phyloP scores from a whole-genome alignment of 805 yeast species.

The Starmerella sp. region DNA sequence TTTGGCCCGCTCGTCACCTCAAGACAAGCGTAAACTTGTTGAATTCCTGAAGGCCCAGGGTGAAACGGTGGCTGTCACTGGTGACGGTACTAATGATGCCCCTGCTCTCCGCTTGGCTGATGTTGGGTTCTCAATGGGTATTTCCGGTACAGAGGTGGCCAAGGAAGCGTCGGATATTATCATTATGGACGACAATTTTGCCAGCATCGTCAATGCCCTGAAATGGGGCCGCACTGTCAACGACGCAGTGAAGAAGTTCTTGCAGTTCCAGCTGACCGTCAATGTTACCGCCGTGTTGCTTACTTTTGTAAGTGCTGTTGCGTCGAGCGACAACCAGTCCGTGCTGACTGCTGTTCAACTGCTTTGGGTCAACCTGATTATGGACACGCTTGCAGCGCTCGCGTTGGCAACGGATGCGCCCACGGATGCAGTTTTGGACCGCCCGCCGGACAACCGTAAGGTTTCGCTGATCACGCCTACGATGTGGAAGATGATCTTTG shows the following conservation, averaged over 20 bases:
- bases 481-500: constrained; percentile 97
- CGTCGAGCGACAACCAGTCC: constrained; percentile 63
- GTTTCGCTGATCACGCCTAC: constrained; percentile 73
- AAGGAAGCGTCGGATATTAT: constrained; percentile 93
- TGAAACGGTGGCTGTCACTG: constrained; percentile 97
- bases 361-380: constrained; percentile 92
- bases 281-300: constrained; percentile 91
- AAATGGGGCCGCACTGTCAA: constrained; percentile 98
- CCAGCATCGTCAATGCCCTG: constrained; percentile 90
- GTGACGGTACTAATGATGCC: constrained; percentile 99
- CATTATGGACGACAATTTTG: constrained; percentile 86
- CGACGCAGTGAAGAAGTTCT: constrained; percentile 83
- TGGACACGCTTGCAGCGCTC: constrained; percentile 96
- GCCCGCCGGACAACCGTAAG: constrained; percentile 73
- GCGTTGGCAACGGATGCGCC: constrained; percentile 98
- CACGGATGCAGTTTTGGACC: constrained; percentile 61
- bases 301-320: constrained; percentile 89
- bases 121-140: constrained; percentile 98
- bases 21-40: constrained; percentile 81
- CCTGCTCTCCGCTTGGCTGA: constrained; percentile 95
- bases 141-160: constrained; percentile 96
- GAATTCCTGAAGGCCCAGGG: constrained; percentile 66
- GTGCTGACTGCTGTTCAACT: constrained; percentile 95
- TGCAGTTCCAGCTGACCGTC: constrained; percentile 94
- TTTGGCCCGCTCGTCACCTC: constrained; percentile 90